Evolutionary conservation across 75 land plant genomes (phyloP).

Genomic region (Pinus taeda): DNA sequence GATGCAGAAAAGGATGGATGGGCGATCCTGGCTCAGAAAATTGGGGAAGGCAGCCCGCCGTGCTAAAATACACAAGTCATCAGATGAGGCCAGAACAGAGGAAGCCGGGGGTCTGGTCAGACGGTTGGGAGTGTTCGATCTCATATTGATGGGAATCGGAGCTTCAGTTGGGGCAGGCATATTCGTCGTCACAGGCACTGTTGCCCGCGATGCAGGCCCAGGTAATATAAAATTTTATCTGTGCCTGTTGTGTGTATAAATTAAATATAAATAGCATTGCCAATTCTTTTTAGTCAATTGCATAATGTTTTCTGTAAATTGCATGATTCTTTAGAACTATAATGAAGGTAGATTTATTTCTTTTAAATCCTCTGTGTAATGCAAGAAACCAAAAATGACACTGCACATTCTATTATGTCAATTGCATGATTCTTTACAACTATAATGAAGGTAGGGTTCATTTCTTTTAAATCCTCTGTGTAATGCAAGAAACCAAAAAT

Average conservation of each 20-base stretch:
- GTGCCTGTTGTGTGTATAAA: too few species aligned
- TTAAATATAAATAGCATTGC: background rate
- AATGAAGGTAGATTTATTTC: background rate
- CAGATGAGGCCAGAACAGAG: background rate
- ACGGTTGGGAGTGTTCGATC: slow-evolving; percentile 72
- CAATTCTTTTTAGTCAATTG: background rate
- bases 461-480: background rate
- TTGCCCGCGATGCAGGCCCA: slow-evolving; percentile 38
- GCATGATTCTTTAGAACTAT: background rate
- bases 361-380: background rate
- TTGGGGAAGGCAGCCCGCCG: slow-evolving; percentile 1
- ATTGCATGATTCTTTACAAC: background rate
- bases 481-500: background rate
- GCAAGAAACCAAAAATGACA: background rate
- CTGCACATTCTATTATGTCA: background rate
- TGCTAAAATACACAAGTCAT: background rate
- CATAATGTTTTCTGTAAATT: background rate
- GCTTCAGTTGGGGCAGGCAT: slow-evolving; percentile 95
- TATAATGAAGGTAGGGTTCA: background rate
- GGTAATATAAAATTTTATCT: slow-evolving; percentile 32
- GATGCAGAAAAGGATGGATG: background rate
- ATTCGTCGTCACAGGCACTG: slow-evolving; percentile 94
- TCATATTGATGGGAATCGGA: slow-evolving; percentile 75
- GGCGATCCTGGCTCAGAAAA: background rate
- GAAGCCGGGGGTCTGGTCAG: slow-evolving; percentile 36